Base-by-base conservation (phyloP, 495 filamentous ascomycete genomes). In the Penicillium parvum region DNA sequence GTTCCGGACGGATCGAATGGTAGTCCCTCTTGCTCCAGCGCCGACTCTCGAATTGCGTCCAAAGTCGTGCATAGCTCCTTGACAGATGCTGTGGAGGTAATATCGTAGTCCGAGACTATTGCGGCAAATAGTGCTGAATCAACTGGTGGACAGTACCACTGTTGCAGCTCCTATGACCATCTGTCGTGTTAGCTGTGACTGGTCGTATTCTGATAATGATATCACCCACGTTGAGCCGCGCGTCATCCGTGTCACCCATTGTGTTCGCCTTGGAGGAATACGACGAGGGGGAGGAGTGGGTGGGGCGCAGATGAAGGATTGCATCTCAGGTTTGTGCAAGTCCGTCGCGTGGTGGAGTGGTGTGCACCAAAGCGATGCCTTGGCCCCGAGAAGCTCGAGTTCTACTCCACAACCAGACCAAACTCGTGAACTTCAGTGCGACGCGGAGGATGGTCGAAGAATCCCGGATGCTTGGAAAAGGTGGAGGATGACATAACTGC, bases 1-100 rank as follows among this genome's bases (percentile, higher is more conserved):
- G 59, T 79, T 2, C 85, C 88, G 8, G 85, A 89, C 0, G 88
- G 80, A 45, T 95, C 88, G 56, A 94, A 94, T 0, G 78, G 81
- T 0, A 79, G 75, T 11, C 75, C 68, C 50, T 88, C 82, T 48
- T 91, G 84, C 15, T 73, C 70, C 15, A 69, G 49, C 1, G 84
- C 86, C 25, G 69, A 64, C 7, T 74, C 63, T 32, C 81, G 82
- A 6, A 95, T 59, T 1, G 60, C 37, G 15, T 82, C 64, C 1
- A 95, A 67, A 1, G 70, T 69, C 10, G 70, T 47, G 7, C 76
- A 70, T 11, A 79, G 73, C n/a, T 66, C 54, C 8, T 66, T 43
- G 9, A 89, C 60, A n/a, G 75, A 68, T 14, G 62, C 40, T 1
- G 68, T 45, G 9, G 75, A 54, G 1, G 61, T 32, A 11, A 83